Evolutionary conservation across 257 asterid species (phyloP), one percentile per base, ranked within the genome.

Genomic region (Vinca minor): DNA sequence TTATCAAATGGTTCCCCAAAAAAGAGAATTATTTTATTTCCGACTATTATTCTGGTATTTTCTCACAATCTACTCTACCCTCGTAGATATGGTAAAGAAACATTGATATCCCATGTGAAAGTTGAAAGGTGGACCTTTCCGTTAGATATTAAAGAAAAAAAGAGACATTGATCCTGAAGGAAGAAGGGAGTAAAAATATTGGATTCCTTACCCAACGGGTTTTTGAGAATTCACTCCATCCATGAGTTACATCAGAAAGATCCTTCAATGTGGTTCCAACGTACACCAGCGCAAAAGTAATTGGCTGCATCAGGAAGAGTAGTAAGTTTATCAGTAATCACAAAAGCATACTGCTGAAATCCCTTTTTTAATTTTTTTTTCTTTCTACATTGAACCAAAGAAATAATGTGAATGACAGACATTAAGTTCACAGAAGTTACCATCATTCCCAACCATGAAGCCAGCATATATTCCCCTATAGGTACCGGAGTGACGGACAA

Each of bases 361-460:
- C n/a, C n/a, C n/a, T n/a, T n/a, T n/a, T n/a, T n/a, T n/a, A n/a
- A n/a, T n/a, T n/a, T n/a, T n/a, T n/a, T n/a, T n/a, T n/a, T 54
- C 14, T 54, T 18, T 55, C 4, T 4, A 20, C 44, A 35, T 34
- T n/a, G 38, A 34, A 34, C 38, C 7, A 7, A 34, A 34, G 38
- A 34, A 34, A 34, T 34, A 34, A 34, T 34, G 7, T 34, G 38
- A 34, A 7, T 34, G 18, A 10, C 14, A 18, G 3, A 11, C 48
- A 47, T 31, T n/a, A 54, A 21, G 36, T 26, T 20, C 32, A 44
- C 12, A 18, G 13, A 21, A 66, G 73, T 44, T 81, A 93, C 99
- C 97, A 93, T 85, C 99, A 93, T 93, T 72, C 99, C 99, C 80
- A 93, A 74, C 99, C 99, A 93, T 53, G 99, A 84, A 62, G 99